Percentiles rank a stretch among this genome's conserved stretches.
Evolutionary conservation across 257 asterid genomes (phyloP).

Genomic region (Plantago elongata): DNA sequence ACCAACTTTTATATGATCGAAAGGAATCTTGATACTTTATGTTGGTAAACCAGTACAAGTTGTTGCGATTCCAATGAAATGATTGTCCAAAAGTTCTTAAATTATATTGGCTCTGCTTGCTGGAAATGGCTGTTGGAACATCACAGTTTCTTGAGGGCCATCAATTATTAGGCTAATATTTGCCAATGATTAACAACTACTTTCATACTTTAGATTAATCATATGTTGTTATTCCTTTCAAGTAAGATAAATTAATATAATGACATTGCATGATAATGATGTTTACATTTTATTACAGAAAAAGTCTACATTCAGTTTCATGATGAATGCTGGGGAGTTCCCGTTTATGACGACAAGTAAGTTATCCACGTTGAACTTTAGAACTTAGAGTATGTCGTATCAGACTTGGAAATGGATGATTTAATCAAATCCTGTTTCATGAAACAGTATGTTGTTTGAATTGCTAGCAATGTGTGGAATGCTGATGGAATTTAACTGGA

Average conservation of each 20-base stretch:
- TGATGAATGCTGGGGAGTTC: slow-evolving; percentile 98
- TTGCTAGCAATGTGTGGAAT: slow-evolving; percentile 84
- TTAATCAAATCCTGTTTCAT: not conserved
- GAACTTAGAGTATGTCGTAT: not conserved
- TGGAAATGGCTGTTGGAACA: slow-evolving; percentile 25
- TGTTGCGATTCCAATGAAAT: slow-evolving; percentile 25
- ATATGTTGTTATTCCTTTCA: too few relatives aligned
- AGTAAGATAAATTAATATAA: not conserved
- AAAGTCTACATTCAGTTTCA: slow-evolving; percentile 72
- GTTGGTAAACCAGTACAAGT: slow-evolving; percentile 15
- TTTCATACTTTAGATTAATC: not conserved
- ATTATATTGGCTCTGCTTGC: slow-evolving; percentile 9
- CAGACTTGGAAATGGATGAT: not conserved
- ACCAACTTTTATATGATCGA: slow-evolving; percentile 16
- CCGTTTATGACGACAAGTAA: slow-evolving; percentile 89
- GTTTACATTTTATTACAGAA: slow-evolving; percentile 37
- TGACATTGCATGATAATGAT: not conserved
- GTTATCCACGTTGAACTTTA: slow-evolving; percentile 16
- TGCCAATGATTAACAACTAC: not conserved
- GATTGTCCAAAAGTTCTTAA: slow-evolving; percentile 19
- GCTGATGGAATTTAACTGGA: slow-evolving; percentile 95
- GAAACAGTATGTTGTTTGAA: slow-evolving; percentile 69
- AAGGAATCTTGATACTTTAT: slow-evolving; percentile 19
- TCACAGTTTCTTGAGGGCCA: slow-evolving; percentile 15
- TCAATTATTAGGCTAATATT: slow-evolving; percentile 14